phyloP scores from a whole-genome alignment of 225 moss, liverwort and hornwort genomes.

The Marchantia polymorpha region DNA sequence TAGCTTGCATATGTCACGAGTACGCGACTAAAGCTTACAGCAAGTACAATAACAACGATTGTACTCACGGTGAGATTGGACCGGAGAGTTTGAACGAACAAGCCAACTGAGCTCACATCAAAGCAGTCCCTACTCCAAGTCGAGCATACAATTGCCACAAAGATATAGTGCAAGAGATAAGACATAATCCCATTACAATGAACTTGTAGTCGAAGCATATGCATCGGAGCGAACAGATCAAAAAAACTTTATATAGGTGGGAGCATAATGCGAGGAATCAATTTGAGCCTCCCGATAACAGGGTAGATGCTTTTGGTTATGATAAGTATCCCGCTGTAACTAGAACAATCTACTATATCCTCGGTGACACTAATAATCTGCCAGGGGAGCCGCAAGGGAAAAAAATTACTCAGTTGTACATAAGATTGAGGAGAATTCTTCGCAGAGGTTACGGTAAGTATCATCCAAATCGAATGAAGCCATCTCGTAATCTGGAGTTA shows the following conservation, averaged over 20 bases:
- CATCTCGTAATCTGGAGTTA: not conserved
- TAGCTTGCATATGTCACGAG: too few species aligned
- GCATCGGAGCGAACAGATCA: not conserved
- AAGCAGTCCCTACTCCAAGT: too few species aligned
- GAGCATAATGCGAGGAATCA: not conserved
- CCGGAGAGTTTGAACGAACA: too few species aligned
- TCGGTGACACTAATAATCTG: not conserved
- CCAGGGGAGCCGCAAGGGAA: constrained; percentile 1
- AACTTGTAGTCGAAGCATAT: too few species aligned
- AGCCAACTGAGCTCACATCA: too few species aligned
- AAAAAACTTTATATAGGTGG: not conserved
- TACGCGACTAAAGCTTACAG: too few species aligned
- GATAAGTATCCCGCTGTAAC: not conserved
- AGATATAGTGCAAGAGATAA: too few species aligned
- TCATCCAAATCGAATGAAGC: not conserved
- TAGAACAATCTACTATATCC: not conserved
- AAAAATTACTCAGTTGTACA: constrained; percentile 10
- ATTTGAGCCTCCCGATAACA: not conserved
- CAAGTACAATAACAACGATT: too few species aligned
- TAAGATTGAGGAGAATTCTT: not conserved
- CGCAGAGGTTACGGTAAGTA: too few species aligned
- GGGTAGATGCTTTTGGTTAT: not conserved
- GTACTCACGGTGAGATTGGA: too few species aligned
- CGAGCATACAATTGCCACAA: too few species aligned
- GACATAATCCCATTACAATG: too few species aligned